phyloP scores from a whole-genome alignment of 148 eudicot genomes.

The Polygonum aviculare region DNA sequence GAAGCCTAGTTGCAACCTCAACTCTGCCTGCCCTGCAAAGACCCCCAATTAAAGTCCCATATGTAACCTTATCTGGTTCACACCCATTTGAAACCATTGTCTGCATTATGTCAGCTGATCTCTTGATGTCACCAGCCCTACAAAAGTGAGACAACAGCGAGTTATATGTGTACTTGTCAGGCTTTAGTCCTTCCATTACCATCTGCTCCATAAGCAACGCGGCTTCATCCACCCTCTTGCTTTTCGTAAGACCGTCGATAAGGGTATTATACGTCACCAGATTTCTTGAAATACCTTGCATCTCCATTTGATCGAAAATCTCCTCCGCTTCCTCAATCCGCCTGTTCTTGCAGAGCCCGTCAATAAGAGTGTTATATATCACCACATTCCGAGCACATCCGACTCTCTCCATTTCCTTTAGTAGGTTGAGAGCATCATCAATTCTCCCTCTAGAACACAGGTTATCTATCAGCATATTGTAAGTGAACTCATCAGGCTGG shows the following conservation, averaged over 20 bases:
- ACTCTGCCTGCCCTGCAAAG: slow-evolving; percentile 80
- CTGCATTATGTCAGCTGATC: slow-evolving; percentile 87
- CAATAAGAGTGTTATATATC: slow-evolving; percentile 75
- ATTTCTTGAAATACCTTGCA: slow-evolving; percentile 75
- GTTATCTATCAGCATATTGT: slow-evolving; percentile 72
- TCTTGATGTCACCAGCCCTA: slow-evolving; percentile 68
- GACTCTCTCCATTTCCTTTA: slow-evolving; percentile 87
- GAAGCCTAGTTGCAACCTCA: slow-evolving; percentile 66
- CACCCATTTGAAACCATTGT: slow-evolving; percentile 88
- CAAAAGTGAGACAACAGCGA: slow-evolving; percentile 79
- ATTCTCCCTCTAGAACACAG: slow-evolving; percentile 62
- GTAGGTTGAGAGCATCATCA: slow-evolving; percentile 51
- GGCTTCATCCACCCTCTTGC: slow-evolving; percentile 63
- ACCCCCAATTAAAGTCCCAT: slow-evolving; percentile 83
- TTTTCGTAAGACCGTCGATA: slow-evolving; percentile 75
- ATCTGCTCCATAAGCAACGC: slow-evolving; percentile 85
- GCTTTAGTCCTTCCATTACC: slow-evolving; percentile 89
- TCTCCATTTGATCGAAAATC: slow-evolving; percentile 90
- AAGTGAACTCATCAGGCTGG: slow-evolving; percentile 87
- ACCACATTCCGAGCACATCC: slow-evolving; percentile 73
- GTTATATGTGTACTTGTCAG: slow-evolving; percentile 83
- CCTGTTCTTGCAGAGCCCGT: slow-evolving; percentile 72
- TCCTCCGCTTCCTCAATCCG: slow-evolving; percentile 87
- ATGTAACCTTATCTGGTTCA: slow-evolving; percentile 83
- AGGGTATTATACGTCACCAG: slow-evolving; percentile 72